phyloP scores from a whole-genome alignment of 805 yeast species.

The Myxozyma mucilagina region DNA sequence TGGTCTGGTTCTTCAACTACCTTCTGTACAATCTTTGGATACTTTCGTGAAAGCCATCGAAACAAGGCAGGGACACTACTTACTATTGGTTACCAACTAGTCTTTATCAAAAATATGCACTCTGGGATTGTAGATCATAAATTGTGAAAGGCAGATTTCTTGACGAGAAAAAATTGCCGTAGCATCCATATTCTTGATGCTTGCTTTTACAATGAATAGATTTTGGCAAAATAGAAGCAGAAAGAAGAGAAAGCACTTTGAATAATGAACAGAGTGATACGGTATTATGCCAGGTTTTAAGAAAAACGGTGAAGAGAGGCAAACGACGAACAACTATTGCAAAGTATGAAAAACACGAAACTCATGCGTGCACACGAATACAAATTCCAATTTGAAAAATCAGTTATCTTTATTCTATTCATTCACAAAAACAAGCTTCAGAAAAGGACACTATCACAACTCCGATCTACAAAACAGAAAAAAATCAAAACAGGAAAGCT shows the following conservation, averaged over 20 bases:
- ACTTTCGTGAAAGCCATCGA: conserved; percentile 91
- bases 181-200: not conserved
- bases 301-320: not conserved
- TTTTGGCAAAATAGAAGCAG: not conserved
- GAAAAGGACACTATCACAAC: not conserved
- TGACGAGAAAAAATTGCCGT: not conserved
- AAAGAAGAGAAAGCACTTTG: not conserved
- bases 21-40: conserved; percentile 91
- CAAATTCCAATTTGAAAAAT: not conserved
- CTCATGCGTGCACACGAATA: not conserved
- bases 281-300: not conserved
- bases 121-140: not conserved
- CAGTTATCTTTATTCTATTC: not conserved
- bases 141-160: conserved; percentile 3
- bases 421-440: conserved; percentile 5
- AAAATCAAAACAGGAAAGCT: conserved; percentile 1
- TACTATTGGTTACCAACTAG: conserved; percentile 5
- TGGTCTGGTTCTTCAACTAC: conserved; percentile 70
- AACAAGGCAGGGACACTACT: conserved; percentile 91
- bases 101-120: not conserved
- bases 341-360: not conserved
- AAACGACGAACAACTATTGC: not conserved
- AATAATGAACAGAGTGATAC: not conserved
- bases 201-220: conserved; percentile 13
- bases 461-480: conserved; percentile 5